phyloP scores from a whole-genome alignment of 371 early-diverging fungal species.

The Apophysomyces ossiformis region DNA sequence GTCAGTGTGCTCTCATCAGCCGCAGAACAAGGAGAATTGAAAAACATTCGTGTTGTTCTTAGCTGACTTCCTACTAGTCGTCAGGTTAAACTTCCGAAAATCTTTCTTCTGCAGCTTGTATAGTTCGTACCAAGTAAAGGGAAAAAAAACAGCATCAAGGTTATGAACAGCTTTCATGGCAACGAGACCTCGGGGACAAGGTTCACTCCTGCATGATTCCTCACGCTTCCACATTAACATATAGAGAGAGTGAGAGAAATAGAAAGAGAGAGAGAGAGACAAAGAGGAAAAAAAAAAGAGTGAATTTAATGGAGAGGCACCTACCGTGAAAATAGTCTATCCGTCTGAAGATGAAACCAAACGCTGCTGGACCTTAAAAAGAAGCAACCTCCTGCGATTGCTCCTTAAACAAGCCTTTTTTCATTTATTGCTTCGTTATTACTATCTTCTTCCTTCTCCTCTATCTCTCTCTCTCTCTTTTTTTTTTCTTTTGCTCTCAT shows the following conservation, averaged over 20 bases:
- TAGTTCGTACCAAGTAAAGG: neutral
- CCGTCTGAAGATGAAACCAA: slow-evolving; percentile 9
- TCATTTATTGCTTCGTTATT: neutral
- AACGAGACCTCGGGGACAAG: neutral
- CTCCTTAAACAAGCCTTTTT: slow-evolving; percentile 6
- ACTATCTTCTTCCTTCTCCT: neutral
- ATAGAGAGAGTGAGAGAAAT: neutral
- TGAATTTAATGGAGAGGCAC: too few species aligned
- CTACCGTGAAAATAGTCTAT: neutral
- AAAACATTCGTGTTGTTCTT: neutral
- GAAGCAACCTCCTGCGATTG: slow-evolving; percentile 1
- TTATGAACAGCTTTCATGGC: slow-evolving; percentile 2
- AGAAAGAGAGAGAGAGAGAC: neutral
- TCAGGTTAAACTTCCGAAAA: neutral
- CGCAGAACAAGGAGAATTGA: neutral
- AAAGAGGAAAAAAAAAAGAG: too few species aligned
- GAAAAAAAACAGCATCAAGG: neutral
- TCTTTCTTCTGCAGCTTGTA: neutral
- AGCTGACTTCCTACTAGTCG: too few species aligned
- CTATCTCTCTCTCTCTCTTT: neutral
- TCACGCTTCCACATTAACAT: neutral
- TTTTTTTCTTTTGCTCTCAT: neutral
- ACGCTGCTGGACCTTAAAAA: slow-evolving; percentile 1
- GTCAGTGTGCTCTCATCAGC: neutral
- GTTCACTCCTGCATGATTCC: slow-evolving; percentile 5